These are phyloP conservation scores for Logfia minima DNA, from an alignment of 129 eudicot genomes.

Conservation along the genomic window DNA sequence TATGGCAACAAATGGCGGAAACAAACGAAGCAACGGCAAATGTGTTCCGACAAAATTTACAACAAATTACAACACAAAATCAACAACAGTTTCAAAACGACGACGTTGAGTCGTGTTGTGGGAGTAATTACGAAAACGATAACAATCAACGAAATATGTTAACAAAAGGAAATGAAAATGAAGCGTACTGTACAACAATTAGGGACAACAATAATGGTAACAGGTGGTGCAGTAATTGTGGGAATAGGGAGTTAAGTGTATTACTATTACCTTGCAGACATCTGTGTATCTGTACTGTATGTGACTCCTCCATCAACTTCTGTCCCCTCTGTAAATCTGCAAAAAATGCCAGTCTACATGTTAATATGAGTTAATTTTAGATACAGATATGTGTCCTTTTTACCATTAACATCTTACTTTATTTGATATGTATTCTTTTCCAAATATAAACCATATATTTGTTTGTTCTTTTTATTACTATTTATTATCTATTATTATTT, in stretches of 20 bases:
- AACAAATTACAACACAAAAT: conserved; percentile 52
- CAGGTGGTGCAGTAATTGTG: conserved; percentile 69
- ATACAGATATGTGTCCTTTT: neutral
- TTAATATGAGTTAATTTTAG: conserved; percentile 45
- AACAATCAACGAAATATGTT: neutral
- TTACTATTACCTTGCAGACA: conserved; percentile 85
- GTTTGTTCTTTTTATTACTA: no score
- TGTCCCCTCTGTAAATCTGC: conserved; percentile 73
- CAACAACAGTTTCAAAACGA: conserved; percentile 38
- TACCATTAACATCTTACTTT: neutral
- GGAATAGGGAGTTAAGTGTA: conserved; percentile 69
- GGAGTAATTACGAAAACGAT: conserved; percentile 48
- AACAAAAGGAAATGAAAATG: neutral
- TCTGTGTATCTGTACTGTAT: conserved; percentile 68
- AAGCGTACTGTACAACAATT: conserved; percentile 2
- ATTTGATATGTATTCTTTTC: no score
- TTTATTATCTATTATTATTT: no score
- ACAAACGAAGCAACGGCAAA: conserved; percentile 87
- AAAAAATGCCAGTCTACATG: conserved; percentile 67
- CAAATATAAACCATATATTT: no score
- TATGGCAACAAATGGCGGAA: conserved; percentile 85
- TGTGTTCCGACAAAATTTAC: conserved; percentile 56
- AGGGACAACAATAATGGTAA: conserved; percentile 17
- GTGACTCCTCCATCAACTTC: conserved; percentile 58
- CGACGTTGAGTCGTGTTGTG: conserved; percentile 78